These are phyloP conservation scores for Marsdenia floribunda DNA, from an alignment of 257 asterid species.

Conservation along the genomic window DNA sequence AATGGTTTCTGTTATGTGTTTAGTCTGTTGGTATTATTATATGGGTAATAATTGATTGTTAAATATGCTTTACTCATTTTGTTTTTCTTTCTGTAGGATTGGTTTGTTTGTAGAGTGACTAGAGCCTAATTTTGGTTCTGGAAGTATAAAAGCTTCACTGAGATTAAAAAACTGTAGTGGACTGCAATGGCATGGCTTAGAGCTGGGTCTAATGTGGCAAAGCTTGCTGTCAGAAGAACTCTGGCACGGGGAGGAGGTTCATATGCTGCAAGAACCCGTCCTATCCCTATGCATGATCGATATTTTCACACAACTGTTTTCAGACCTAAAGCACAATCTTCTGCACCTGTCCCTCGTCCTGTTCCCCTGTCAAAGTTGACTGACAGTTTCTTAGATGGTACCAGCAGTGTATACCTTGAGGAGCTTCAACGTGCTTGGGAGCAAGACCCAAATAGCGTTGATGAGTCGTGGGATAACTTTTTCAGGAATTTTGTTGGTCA, in stretches of 20 bases:
- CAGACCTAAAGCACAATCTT: slow-evolving; percentile 63
- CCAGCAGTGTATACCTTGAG: slow-evolving; percentile 95
- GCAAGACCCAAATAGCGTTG: slow-evolving; percentile 89
- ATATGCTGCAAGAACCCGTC: slow-evolving; percentile 36
- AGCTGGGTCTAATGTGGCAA: slow-evolving; percentile 72
- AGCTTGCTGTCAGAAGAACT: slow-evolving; percentile 66
- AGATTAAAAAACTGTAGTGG: slow-evolving; percentile 13
- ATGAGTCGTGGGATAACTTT: slow-evolving; percentile 97
- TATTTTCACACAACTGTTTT: slow-evolving; percentile 55
- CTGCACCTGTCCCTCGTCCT: slow-evolving; percentile 84
- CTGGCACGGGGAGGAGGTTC: slow-evolving; percentile 43
- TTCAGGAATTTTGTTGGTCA: slow-evolving; percentile 92
- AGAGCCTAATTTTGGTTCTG: slow-evolving; percentile 13
- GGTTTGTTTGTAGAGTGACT: background rate
- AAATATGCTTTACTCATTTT: background rate
- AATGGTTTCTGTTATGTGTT: background rate
- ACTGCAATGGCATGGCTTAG: slow-evolving; percentile 77
- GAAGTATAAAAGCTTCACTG: slow-evolving; percentile 1
- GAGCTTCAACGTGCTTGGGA: slow-evolving; percentile 99
- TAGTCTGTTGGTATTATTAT: background rate
- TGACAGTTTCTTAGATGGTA: slow-evolving; percentile 92
- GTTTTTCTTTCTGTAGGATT: slow-evolving; percentile 1
- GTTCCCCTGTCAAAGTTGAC: slow-evolving; percentile 91
- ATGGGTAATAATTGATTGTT: background rate
- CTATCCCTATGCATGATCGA: slow-evolving; percentile 36